A percentile compares a stretch with the other conserved stretches of the same genome.
phyloP scores from a whole-genome alignment of 345 rosid genomes.

The Brassica incana region DNA sequence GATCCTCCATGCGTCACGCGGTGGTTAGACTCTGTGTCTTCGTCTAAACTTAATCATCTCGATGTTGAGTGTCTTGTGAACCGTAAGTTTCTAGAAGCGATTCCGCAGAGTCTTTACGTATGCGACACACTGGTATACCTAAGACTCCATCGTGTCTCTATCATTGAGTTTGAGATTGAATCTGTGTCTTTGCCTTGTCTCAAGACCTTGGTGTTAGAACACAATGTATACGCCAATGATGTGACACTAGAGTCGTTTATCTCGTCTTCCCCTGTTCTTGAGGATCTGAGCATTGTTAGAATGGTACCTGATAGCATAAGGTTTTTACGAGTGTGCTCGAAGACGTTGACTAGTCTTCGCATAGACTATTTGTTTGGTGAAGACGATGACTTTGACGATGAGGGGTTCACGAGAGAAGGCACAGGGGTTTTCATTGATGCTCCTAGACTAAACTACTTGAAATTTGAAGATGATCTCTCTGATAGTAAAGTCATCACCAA shows the following conservation, averaged over 20 bases:
- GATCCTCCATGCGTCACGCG: neutral
- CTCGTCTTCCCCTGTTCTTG: constrained; percentile 19
- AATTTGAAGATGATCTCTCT: constrained; percentile 9
- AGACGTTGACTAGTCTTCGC: constrained; percentile 2
- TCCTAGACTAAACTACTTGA: constrained; percentile 14
- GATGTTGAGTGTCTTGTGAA: constrained; percentile 20
- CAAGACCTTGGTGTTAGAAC: constrained; percentile 25
- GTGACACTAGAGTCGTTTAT: constrained; percentile 7
- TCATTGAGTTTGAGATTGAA: neutral
- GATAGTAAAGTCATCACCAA: constrained; percentile 11
- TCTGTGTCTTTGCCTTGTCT: constrained; percentile 9
- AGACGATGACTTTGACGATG: neutral
- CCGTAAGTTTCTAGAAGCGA: constrained; percentile 19
- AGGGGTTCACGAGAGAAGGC: neutral
- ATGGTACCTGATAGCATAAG: neutral
- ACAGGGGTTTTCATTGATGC: constrained; percentile 21
- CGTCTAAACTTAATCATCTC: neutral
- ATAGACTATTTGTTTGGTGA: neutral
- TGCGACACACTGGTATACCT: neutral
- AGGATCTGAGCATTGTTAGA: constrained; percentile 24
- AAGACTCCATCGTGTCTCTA: constrained; percentile 9
- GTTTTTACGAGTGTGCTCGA: constrained; percentile 19
- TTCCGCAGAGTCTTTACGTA: neutral
- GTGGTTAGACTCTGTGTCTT: constrained; percentile 4
- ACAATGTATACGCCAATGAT: constrained; percentile 14